Base-by-base conservation (phyloP, 495 filamentous ascomycete species). In the Trichoderma parareesei region DNA sequence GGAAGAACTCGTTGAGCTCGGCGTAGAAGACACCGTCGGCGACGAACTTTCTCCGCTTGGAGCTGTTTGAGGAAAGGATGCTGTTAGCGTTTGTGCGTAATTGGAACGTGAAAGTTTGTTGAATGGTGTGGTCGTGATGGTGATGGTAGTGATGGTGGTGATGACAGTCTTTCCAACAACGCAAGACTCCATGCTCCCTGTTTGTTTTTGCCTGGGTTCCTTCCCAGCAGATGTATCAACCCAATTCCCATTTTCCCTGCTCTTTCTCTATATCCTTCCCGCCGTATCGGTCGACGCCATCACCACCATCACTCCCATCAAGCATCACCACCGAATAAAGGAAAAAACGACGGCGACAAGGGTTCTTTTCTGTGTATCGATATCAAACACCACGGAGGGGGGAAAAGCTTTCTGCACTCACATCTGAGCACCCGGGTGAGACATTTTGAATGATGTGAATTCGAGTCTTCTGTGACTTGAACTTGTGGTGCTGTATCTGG, bases 1-100 rank as follows among this genome's bases (percentile, higher is more conserved):
- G 95, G 92, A 98, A 98, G 90, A 98, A 98, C 84, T 98, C 94
- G 89, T 98, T 98, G 80, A 98, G 82, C 83, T 98, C 94, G 83
- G 95, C 95, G 81, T 97, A 98, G 90, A 98, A 98, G 78, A 98
- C 95, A 84, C 94, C 95, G 81, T 98, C 95, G 75, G 95, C 95
- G 80, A 98, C 93, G 87, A 98, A 98, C 90, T 98, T 98, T 83
- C 94, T 89, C 77, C 92, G 88, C 90, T 98, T 98, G 76, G 93
- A 97, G 80, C 88, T 90, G 70, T 70, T 41, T 41, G 6, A 2
- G 11, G 40, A 3, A 57, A 9, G 37, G 0, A 10, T 4, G 35
- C 27, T 14, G 53, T 57, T 16, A 57, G 53, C 27, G 27, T 14
- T 27, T 27, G 27, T 27, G 27, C 27, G 27, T 27, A 27, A 27